Base-by-base conservation (phyloP, 768 basidiomycete species). In the Boletus rubropictus region DNA sequence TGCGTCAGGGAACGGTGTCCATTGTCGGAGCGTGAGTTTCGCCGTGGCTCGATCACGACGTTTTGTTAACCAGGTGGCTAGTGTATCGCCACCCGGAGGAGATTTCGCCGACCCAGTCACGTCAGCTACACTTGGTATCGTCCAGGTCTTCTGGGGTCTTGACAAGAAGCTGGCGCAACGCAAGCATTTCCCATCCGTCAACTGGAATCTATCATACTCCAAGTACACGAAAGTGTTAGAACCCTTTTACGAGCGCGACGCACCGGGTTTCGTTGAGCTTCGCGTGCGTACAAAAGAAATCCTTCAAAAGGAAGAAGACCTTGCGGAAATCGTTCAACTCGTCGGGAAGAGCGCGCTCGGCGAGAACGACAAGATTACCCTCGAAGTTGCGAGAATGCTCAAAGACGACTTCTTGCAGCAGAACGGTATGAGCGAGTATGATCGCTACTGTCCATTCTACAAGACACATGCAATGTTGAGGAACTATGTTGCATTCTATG, bases 171-270 rank as follows among this genome's bases (percentile, higher is more conserved):
- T 98, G 49, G 96, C 96, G 3, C 96, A 98, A 66, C 81, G 95
- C 53, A 98, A 99, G 69, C 94, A 99, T 66, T 99, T 99, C 79
- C 96, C 96, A 2, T 96, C 94, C n/a, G 95, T 99, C 67, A 97
- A 99, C 72, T 99, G 96, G 96, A 96, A 85, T 55, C 73, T 96
- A n/a, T 99, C 96, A 9, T 98, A 98, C 69, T 98, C 96, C 49
- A 99, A 99, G 68, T 98, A 99, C 70, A 88, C 85, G 52, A 94
- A 93, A 63, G 83, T 93, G 9, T 80, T 97, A 33, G 93, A 95
- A 59, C 80, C 87, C 1, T 85, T 93, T 69, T 99, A 98, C 69
- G 93, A 98, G 67, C 70, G 75, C 35, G 84, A 84, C 42, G 84
- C 90, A 59, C 89, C 92, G 4, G 95, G 92, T n/a, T 99, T 99